phyloP scores from a whole-genome alignment of 345 rosid genomes.

The Orychophragmus violaceus region DNA sequence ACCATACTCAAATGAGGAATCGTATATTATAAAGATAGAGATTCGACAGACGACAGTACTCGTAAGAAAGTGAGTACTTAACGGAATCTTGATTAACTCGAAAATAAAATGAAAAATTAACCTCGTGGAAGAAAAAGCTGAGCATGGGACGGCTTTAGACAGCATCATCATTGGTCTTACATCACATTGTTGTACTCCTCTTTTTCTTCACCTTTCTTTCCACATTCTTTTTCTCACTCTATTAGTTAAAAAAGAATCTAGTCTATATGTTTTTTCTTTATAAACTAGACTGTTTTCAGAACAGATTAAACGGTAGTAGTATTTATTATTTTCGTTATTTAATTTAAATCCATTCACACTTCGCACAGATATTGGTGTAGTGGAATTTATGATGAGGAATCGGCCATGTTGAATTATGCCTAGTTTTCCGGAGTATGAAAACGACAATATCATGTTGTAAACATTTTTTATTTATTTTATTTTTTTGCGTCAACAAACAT shows the following conservation, averaged over 20 bases:
- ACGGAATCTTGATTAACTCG: not conserved
- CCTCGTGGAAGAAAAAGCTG: constrained; percentile 28
- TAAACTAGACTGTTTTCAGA: not conserved
- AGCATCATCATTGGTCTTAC: constrained; percentile 29
- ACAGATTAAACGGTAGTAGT: not conserved
- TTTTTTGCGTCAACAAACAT: too few species aligned
- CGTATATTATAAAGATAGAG: not conserved
- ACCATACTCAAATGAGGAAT: constrained; percentile 10
- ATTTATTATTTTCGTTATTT: not conserved
- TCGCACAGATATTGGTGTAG: not conserved
- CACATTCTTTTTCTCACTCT: constrained; percentile 14
- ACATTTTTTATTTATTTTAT: not conserved
- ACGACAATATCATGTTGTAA: constrained; percentile 10
- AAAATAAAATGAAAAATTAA: not conserved
- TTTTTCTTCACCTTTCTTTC: constrained; percentile 14
- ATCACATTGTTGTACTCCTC: constrained; percentile 29
- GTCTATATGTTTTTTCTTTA: not conserved
- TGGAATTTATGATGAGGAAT: constrained; percentile 19
- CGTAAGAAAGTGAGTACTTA: not conserved
- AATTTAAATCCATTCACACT: not conserved
- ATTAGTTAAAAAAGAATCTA: constrained; percentile 12
- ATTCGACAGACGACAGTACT: not conserved
- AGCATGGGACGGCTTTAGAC: constrained; percentile 32
- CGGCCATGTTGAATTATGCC: constrained; percentile 8
- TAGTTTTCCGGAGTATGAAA: constrained; percentile 25